Conservation (phyloP, 306 rosid genomes). For the Acacia confusa region DNA sequence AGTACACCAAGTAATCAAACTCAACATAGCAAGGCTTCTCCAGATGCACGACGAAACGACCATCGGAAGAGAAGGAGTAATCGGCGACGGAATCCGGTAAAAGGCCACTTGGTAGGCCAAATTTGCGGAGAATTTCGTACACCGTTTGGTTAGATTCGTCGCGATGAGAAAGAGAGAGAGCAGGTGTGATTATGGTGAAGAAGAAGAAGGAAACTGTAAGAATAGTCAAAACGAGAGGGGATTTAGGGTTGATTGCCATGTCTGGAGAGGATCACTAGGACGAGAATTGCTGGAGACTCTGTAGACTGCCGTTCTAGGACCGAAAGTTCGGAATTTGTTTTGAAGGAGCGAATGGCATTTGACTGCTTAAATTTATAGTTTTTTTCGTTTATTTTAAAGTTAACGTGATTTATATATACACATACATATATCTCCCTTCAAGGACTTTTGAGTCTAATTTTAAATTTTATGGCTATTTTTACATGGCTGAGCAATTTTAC, state of each 20-base stretch:
- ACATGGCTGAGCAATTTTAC: too few species aligned
- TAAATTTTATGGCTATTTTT: too few species aligned
- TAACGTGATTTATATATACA: too few species aligned
- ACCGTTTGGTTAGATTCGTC: slow-evolving; percentile 37
- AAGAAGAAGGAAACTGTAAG: neutral
- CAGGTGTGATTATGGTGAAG: slow-evolving; percentile 13
- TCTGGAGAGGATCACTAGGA: neutral
- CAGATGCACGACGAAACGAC: slow-evolving; percentile 63
- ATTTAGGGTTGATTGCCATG: slow-evolving; percentile 41
- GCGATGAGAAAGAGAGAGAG: slow-evolving; percentile 15
- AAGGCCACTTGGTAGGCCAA: slow-evolving; percentile 82
- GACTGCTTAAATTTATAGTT: too few species aligned
- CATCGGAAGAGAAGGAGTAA: slow-evolving; percentile 62
- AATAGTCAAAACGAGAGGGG: slow-evolving; percentile 27
- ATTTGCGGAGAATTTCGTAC: slow-evolving; percentile 67
- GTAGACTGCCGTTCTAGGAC: neutral
- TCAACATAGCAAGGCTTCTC: slow-evolving; percentile 61
- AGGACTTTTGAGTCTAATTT: too few species aligned
- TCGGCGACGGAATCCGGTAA: slow-evolving; percentile 61
- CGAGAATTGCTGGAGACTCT: neutral
- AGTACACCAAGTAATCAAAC: slow-evolving; percentile 75
- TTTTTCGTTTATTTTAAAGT: too few species aligned
- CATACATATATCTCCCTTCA: too few species aligned
- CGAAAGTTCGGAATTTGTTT: neutral
- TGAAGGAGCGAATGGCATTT: too few species aligned